Conservation (phyloP, 176 grass and related monocot genomes). For the Oryza brachyantha region DNA sequence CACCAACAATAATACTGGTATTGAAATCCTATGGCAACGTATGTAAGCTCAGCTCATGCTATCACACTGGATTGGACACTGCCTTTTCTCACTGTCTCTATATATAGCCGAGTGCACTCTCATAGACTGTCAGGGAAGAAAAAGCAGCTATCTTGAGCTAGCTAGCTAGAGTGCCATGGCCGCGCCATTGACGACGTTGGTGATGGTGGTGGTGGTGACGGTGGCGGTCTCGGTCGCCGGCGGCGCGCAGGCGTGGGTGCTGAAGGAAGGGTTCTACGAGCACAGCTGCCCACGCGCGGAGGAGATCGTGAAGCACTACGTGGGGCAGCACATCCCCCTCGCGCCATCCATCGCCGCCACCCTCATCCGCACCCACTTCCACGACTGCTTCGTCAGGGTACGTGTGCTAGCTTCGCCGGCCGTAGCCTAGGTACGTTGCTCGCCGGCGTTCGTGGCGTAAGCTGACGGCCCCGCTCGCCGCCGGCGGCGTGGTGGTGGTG, state of each 20-base stretch:
- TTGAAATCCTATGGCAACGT: no score
- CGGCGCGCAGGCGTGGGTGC: slow-evolving; percentile 28
- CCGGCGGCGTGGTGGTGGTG: neutral
- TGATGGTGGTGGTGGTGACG: neutral
- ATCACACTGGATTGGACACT: no score
- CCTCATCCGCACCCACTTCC: slow-evolving; percentile 90
- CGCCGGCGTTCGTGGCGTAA: neutral
- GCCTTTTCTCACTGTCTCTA: neutral
- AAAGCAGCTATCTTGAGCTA: neutral
- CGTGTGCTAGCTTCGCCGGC: no score
- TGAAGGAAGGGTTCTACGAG: slow-evolving; percentile 67
- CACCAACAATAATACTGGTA: no score
- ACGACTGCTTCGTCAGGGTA: slow-evolving; percentile 97
- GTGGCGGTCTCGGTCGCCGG: neutral
- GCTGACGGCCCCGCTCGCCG: no score
- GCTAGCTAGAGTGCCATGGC: neutral
- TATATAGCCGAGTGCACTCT: neutral
- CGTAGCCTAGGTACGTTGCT: no score
- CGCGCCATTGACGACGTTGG: neutral
- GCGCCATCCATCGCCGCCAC: slow-evolving; percentile 71
- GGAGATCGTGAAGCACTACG: slow-evolving; percentile 61
- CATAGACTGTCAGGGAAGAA: neutral
- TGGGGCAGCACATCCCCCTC: slow-evolving; percentile 52
- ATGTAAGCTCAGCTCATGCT: no score
- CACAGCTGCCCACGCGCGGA: slow-evolving; percentile 74